Base-by-base conservation (phyloP, 306 rosid genomes). In the Malus fusca region DNA sequence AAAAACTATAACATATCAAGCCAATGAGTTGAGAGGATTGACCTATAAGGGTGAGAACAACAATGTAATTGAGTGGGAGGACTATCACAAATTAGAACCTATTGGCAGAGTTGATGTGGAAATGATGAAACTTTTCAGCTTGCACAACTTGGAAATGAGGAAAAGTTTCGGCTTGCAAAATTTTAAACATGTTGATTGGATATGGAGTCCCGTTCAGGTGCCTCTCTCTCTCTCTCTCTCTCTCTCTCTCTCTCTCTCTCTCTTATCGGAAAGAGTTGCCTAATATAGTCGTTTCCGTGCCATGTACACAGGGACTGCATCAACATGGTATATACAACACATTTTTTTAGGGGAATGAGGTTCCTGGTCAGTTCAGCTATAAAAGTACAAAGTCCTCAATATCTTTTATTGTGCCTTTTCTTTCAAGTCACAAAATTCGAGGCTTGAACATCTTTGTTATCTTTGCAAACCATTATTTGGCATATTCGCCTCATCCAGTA, bases 41-140 rank as follows among this genome's bases (percentile, higher is more conserved):
- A 30, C 2, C 33, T 1, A 1, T 6, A 2, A 0, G 0, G 15
- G 23, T 58, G 1, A 0, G 3, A 58, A 37, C 2, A 0, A 0
- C 10, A 72, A 19, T 43, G 33, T 37, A 23, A 13, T 11, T 56
- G 67, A 72, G 25, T 58, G 11, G 11, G 6, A 58, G 31, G 1
- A 9, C 11, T 0, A 0, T 0, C 0, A 2, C 1, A 72, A 72
- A 4, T 4, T 14, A 1, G 76, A 22, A 33, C 55, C 76, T 4
- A 58, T 15, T 23, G 17, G 5, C 2, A 37, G 11, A 2, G 76
- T 72, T 72, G 68, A 72, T 4, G 76, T 0, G 11, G 51, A 55
- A 13, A 31, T 71, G 19, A 40, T 53, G 31, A n/a, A 71, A 0
- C 7, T 33, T 13, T 55, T 55, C n/a, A 65, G 52, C 0, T n/a